Base-by-base conservation (phyloP, 2,329 filamentous ascomycete genomes). In the Aspergillus chevalieri region DNA sequence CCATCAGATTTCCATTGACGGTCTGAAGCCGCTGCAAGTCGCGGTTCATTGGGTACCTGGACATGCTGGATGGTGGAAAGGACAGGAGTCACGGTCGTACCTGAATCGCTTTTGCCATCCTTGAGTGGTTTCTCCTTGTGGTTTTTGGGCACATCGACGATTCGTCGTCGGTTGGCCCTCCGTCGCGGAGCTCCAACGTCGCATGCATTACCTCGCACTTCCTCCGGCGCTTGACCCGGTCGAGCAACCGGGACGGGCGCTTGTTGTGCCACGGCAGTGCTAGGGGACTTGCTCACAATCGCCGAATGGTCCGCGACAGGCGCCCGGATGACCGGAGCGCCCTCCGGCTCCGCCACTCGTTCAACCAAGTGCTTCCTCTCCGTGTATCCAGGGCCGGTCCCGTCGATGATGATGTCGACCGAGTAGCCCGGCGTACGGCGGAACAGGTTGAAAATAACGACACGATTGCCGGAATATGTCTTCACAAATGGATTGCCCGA, bases 391-490 rank as follows among this genome's bases (percentile, higher is more conserved):
- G 93, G 92, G 0, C 86, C 86, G 30, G 82, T 82, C 2, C 86
- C 85, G 66, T 98, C 93, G 59, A 98, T 92, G 43, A 89, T 77
- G 52, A 97, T 84, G 64, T 98, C 93, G 57, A 95, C 88, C 0
- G 85, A 86, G 63, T 93, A 95, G 4, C 93, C 93, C 9, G 92
- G 89, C 0, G 89, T 90, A 51, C 83, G 85, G 55, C 93, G 83
- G 77, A 98, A 98, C 2, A 97, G 78, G 62, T 97, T 98, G 82
- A 98, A 96, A 54, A 97, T 94, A 17, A 84, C 87, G 56, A 95
- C 78, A 44, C 93, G 84, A 65, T 95, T 95, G 59, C 86, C 84
- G 51, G 85, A 79, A 65, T 96, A 89, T 1, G 89, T 91, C 59
- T 87, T 89, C 41, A 86, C 87, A 62, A 97, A 96, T 0, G 91